phyloP scores from a whole-genome alignment of 2,329 filamentous ascomycete genomes.

The Pseudogymnoascus sp. region DNA sequence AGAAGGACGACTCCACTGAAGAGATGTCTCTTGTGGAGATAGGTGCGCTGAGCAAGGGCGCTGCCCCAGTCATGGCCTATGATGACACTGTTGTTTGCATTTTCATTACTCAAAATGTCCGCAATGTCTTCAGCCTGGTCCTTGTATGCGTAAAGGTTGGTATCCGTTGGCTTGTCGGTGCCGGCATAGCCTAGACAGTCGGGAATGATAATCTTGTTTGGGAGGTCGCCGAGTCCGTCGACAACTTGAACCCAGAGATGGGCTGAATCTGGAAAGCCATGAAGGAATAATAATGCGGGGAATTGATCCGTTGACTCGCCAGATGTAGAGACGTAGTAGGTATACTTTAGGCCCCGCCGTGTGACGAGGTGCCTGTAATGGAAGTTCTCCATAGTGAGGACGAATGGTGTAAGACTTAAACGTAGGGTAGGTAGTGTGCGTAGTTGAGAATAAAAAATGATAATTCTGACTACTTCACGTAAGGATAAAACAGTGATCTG shows the following conservation, averaged over 20 bases:
- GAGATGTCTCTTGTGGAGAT: constrained; percentile 33
- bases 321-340: not conserved
- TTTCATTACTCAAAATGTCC: constrained; percentile 35
- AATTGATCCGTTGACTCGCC: not conserved
- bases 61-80: constrained; percentile 45
- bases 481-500: not conserved
- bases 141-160: constrained; percentile 28
- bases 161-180: constrained; percentile 24
- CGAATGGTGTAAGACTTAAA: not conserved
- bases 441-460: not conserved
- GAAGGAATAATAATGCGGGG: constrained; percentile 36
- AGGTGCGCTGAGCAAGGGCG: constrained; percentile 32
- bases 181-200: constrained; percentile 35
- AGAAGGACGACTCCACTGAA: constrained; percentile 35
- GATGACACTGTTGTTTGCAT: constrained; percentile 30
- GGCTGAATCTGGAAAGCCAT: constrained; percentile 39
- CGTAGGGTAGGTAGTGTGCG: not conserved
- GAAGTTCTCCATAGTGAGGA: not conserved
- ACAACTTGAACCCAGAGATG: constrained; percentile 30
- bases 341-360: not conserved
- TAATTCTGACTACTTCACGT: not conserved
- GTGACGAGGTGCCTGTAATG: not conserved
- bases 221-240: constrained; percentile 13
- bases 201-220: constrained; percentile 32
- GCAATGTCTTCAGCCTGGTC: constrained; percentile 31